Percentiles rank a stretch among this genome's conserved stretches.
Evolutionary conservation across 1,139 yeast genomes (phyloP).

Genomic region (Blastobotrys proliferans): DNA sequence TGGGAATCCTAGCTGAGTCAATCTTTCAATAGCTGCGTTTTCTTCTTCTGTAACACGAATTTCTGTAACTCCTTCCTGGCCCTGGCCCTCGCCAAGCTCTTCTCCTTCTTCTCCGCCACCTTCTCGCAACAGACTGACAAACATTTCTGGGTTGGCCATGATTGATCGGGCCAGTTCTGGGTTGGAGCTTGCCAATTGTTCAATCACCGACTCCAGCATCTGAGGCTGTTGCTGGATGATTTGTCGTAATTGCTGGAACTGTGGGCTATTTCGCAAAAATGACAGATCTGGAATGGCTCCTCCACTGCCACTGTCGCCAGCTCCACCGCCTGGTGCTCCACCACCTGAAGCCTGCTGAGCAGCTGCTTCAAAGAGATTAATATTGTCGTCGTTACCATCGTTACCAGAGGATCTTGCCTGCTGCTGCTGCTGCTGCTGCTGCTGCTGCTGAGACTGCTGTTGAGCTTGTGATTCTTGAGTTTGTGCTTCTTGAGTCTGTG

Average conservation of each 20-base stretch:
- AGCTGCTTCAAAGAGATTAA: slow-evolving; percentile 33
- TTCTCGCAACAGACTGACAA: slow-evolving; percentile 61
- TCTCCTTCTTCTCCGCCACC: slow-evolving; percentile 41
- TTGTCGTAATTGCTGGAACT: slow-evolving; percentile 61
- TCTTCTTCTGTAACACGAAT: slow-evolving; percentile 77
- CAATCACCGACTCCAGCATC: slow-evolving; percentile 77
- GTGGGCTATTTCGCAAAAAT: slow-evolving; percentile 41
- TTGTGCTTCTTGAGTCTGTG: slow-evolving; percentile 17
- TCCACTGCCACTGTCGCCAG: slow-evolving; percentile 29
- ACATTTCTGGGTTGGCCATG: slow-evolving; percentile 82
- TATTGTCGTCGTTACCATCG: slow-evolving; percentile 34
- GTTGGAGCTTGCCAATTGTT: slow-evolving; percentile 75
- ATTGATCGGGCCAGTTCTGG: slow-evolving; percentile 80
- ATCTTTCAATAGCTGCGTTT: slow-evolving; percentile 77
- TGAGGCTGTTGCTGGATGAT: slow-evolving; percentile 86
- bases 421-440: slow-evolving; percentile 16
- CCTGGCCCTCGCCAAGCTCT: slow-evolving; percentile 16
- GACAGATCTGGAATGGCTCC: slow-evolving; percentile 25
- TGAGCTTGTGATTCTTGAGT: slow-evolving; percentile 26
- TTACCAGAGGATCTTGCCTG: background rate
- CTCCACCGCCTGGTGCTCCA: slow-evolving; percentile 22
- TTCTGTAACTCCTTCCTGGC: slow-evolving; percentile 38
- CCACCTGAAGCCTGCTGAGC: slow-evolving; percentile 27
- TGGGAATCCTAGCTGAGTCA: slow-evolving; percentile 91
- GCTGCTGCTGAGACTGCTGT: slow-evolving; percentile 14